Evolutionary conservation across 208 protist species (phyloP), one percentile per base, ranked within the genome.

Genomic region (Crithidia acanthocephali): DNA sequence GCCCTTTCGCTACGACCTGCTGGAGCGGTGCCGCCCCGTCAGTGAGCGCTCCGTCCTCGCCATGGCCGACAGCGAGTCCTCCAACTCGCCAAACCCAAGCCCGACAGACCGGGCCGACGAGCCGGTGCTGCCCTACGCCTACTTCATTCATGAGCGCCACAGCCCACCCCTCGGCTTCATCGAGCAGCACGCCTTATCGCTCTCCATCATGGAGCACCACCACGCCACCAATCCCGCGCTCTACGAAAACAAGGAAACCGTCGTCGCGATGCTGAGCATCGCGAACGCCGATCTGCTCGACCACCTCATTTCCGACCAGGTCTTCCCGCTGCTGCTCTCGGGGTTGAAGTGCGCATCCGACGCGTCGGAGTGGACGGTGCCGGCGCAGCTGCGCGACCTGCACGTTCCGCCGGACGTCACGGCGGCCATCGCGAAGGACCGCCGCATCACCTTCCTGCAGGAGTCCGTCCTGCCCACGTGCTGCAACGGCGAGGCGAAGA

Each of bases 111-210:
- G 50, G 27, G 50, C 56, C 7, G 60, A 66, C n/a, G 60, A 65
- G n/a, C 25, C 40, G 27, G 57, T 65, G 23, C 69, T 90, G 28
- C 85, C 88, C 3, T 93, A 93, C 74, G 79, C 80, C 9, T 87
- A 80, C 66, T 90, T 81, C 53, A 85, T 94, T 37, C 88, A 94
- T 50, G 76, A 85, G 28, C 37, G 84, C 56, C 89, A 94, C 59
- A 58, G 79, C 42, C 86, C 88, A 0, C 86, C 88, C 2, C 80
- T 92, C 20, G 84, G 86, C 28, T 94, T 87, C 64, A 90, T 94
- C 44, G 86, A 94, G 50, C 71, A 83, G 64, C 86, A 94, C 79
- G 86, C 84, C n/a, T 42, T 94, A 23, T 89, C 88, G 20, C 67
- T 90, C 25, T 84, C 73, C 42, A 68, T 94, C 47, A 90, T 94